Evolutionary conservation across 225 moss, liverwort and hornwort species (phyloP).

Genomic region (Thuidium tamariscinum): DNA sequence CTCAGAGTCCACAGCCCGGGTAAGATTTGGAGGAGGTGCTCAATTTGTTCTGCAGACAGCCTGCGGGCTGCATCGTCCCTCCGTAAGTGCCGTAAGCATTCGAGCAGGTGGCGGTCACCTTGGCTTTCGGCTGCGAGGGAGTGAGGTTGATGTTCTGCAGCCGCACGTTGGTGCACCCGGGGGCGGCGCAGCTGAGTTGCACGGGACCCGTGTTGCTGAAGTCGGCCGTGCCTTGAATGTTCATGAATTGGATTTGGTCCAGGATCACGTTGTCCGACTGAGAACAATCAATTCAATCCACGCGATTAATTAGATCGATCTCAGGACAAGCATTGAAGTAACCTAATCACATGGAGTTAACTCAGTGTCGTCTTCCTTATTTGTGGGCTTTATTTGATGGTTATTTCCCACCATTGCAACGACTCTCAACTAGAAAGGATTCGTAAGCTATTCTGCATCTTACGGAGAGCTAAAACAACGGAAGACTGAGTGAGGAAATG

Average conservation of each 20-base stretch:
- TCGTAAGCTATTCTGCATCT: too few species aligned
- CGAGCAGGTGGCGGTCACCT: background rate
- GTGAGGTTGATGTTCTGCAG: conserved; percentile 3
- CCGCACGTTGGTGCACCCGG: conserved; percentile 17
- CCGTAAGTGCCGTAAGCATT: conserved; percentile 14
- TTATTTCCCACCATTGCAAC: too few species aligned
- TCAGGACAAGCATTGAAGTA: background rate
- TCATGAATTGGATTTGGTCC: conserved; percentile 1
- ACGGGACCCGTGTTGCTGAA: background rate
- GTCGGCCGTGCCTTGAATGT: background rate
- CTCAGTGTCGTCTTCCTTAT: too few species aligned
- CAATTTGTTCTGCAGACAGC: conserved; percentile 11
- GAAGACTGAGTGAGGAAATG: too few species aligned
- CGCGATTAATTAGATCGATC: too few species aligned
- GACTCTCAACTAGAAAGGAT: too few species aligned
- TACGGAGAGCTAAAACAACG: too few species aligned
- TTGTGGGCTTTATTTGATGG: too few species aligned
- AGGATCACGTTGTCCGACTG: conserved; percentile 8
- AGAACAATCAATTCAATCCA: background rate
- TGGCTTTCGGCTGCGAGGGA: rapidly evolving
- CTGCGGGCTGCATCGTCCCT: conserved; percentile 2
- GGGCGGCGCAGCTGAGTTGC: background rate
- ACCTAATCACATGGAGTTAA: background rate
- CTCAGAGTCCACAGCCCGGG: background rate
- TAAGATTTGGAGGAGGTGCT: background rate